Evolutionary conservation across 768 basidiomycete genomes (phyloP), one percentile per base, ranked within the genome.

Genomic region (Trichaptum fuscoviolaceum): DNA sequence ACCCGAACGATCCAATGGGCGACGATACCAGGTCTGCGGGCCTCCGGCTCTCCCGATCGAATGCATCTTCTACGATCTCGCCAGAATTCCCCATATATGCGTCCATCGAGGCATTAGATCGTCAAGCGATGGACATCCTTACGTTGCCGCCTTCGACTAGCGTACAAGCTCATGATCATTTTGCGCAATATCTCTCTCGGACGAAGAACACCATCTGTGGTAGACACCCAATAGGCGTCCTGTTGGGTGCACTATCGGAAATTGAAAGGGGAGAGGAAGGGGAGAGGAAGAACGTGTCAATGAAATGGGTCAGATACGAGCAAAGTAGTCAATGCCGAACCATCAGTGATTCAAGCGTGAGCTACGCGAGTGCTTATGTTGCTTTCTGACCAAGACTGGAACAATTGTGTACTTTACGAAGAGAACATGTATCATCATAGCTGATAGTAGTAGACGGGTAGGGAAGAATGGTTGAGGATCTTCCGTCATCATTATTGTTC

Each of bases 131-230:
- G 85, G 83, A 87, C 18, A 75, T 88, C 57, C 80, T 95, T 63
- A 83, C 85, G 1, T 71, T 88, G 64, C 83, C 87, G 6, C 81
- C 85, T 2, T 76, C 76, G n/a, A 81, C 79, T 34, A 85, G 85
- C 0, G 75, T 74, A 8, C 76, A 80, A 27, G 85, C 89, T 0
- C 92, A 94, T 71, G 68, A 68, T 3, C 74, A 79, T 24, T 96
- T 95, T 72, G 80, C 85, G 1, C 78, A 80, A 7, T 95, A 95
- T 74, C 82, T 94, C 1, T 73, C 78, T 15, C 78, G 81, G 66
- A 96, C 93, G 35, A 86, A 89, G 78, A 99, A 99, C 78, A 99
- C 97, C 0, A 97, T 99, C 59, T 99, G 97, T 74, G 97, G 97
- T 2, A 83, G 97, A 52, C 95, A 98, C 72, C 95, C 97, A 0